Conservation (phyloP, 495 filamentous ascomycete genomes). For the Lophiostoma macrostomum region DNA sequence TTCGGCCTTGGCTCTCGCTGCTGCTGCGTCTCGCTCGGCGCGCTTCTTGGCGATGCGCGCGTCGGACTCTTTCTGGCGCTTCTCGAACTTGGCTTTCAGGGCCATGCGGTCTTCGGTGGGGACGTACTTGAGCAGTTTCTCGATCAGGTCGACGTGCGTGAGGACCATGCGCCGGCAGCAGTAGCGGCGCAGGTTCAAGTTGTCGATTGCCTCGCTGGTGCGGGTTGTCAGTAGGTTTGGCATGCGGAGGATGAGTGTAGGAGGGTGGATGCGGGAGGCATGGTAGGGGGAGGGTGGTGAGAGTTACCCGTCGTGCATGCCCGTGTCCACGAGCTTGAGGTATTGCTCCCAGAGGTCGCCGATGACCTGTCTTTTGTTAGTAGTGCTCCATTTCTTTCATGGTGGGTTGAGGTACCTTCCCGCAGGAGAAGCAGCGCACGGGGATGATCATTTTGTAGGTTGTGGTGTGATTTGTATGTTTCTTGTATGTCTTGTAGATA, state of each 20-base stretch:
- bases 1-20: too few species aligned
- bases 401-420: slow-evolving; percentile 63
- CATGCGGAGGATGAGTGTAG: neutral
- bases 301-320: slow-evolving; percentile 70
- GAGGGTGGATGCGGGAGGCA: neutral
- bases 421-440: slow-evolving; percentile 96
- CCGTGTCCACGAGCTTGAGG: slow-evolving; percentile 75
- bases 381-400: too few species aligned
- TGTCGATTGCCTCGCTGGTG: slow-evolving; percentile 83
- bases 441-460: slow-evolving; percentile 84
- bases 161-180: slow-evolving; percentile 98
- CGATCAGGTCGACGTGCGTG: slow-evolving; percentile 99
- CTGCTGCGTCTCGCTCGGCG: too few species aligned
- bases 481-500: neutral
- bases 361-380: slow-evolving; percentile 64
- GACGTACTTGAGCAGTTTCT: slow-evolving; percentile 90
- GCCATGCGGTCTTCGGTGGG: too few species aligned
- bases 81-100: too few species aligned
- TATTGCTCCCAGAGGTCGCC: slow-evolving; percentile 97
- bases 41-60: too few species aligned
- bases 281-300: neutral
- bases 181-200: slow-evolving; percentile 88
- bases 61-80: too few species aligned
- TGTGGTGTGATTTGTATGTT: neutral
- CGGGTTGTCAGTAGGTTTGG: slow-evolving; percentile 8